A percentile compares a stretch with the other conserved stretches of the same genome.
phyloP scores from a whole-genome alignment of 305 asterid species.

The Rubia tinctorum region DNA sequence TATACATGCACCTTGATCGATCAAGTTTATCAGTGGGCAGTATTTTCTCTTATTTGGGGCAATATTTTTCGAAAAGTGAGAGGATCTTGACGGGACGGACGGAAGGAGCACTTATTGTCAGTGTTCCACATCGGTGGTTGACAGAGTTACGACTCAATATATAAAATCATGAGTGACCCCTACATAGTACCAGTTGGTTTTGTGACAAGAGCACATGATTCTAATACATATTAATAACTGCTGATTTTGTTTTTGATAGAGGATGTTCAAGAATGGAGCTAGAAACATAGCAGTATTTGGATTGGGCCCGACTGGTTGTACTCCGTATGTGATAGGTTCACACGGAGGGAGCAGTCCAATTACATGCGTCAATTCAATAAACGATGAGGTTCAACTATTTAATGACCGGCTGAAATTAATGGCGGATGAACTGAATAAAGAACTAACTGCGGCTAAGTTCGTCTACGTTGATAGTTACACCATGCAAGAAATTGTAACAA shows the following conservation, averaged over 20 bases:
- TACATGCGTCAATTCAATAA: slow-evolving; percentile 35
- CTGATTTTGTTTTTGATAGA: slow-evolving; percentile 21
- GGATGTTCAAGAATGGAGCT: slow-evolving; percentile 39
- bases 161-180: too few species aligned
- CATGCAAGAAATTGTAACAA: slow-evolving; percentile 27
- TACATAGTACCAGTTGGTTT: too few species aligned
- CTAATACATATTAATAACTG: too few species aligned
- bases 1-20: too few species aligned
- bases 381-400: slow-evolving; percentile 30
- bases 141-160: too few species aligned
- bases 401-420: slow-evolving; percentile 30
- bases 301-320: slow-evolving; percentile 43
- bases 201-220: too few species aligned
- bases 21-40: too few species aligned
- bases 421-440: slow-evolving; percentile 28
- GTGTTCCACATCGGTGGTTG: too few species aligned
- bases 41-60: too few species aligned
- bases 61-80: too few species aligned
- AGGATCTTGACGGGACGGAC: too few species aligned
- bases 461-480: slow-evolving; percentile 28
- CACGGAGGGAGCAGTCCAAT: slow-evolving; percentile 12
- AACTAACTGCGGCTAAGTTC: slow-evolving; percentile 34
- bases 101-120: too few species aligned
- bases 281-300: slow-evolving; percentile 55
- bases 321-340: slow-evolving; percentile 24